phyloP scores from a whole-genome alignment of 2,329 filamentous ascomycete species.

The Pseudogymnoascus sp. region DNA sequence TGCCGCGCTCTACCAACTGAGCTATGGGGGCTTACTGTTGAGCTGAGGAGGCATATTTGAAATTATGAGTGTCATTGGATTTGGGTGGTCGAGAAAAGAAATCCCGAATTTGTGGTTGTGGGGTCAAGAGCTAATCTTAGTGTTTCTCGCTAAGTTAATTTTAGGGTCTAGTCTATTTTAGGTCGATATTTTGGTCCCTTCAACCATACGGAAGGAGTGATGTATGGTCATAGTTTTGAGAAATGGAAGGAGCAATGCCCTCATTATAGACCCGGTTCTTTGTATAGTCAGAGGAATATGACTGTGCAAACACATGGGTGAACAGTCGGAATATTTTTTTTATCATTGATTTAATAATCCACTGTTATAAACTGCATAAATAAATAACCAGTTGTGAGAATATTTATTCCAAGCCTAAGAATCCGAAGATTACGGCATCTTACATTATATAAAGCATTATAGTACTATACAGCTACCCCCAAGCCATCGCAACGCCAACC shows the following conservation, averaged over 20 bases:
- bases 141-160: background rate
- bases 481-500: background rate
- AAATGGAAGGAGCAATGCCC: background rate
- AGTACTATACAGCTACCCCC: background rate
- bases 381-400: background rate
- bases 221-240: background rate
- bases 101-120: background rate
- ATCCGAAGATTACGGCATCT: background rate
- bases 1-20: constrained; percentile 10
- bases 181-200: background rate
- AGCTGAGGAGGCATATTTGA: background rate
- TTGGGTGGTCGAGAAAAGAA: background rate
- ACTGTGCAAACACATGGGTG: background rate
- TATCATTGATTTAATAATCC: background rate
- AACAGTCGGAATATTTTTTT: background rate
- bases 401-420: background rate
- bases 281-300: background rate
- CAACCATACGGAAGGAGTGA: background rate
- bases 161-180: background rate
- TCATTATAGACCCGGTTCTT: background rate
- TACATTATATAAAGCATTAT: constrained; percentile 7
- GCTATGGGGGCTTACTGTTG: constrained; percentile 8
- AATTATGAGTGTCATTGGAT: background rate
- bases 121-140: background rate
- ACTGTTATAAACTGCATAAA: background rate